Evolutionary conservation across 2,329 filamentous ascomycete species (phyloP), one percentile per base, ranked within the genome.

Genomic region (Ustulina deusta): DNA sequence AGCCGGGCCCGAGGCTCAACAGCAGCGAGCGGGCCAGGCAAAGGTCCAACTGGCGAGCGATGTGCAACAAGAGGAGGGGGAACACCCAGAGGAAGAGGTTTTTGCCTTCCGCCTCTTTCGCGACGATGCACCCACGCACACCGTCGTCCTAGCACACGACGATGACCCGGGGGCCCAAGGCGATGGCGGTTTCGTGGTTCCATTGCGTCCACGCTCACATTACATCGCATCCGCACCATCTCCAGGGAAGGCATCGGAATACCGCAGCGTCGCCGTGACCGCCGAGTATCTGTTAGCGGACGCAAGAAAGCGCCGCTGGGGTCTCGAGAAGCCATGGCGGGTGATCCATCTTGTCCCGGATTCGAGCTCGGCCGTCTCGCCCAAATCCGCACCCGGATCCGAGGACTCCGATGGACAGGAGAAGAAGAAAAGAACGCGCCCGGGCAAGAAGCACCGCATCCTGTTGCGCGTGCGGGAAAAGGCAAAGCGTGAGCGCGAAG

Each of bases 41-140:
- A 9, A 72, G 44, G 49, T 72, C 27, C 68, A 71, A 25, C 67
- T 71, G 40, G 66, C 69, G 17, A 65, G 22, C 2, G 70, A 73
- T 15, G 68, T 48, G 5, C 69, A 73, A 32, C 27, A 60, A 36
- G 61, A 61, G 34, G 61, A 61, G 15, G 36, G 32, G 10, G 48
- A 56, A 15, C 72, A 74, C 15, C 69, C 66, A 6, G 78, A 78
- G 20, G 81, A 83, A 55, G 80, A 83, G 55, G 82, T 83, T 60
- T 89, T 88, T 70, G 82, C 84, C 61, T 90, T 90, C 74, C 82
- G 86, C 9, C 82, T 90, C 32, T 90, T 90, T 74, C 83, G 83
- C 69, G 80, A 81, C 51, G 78, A 83, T 20, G 78, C 77, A 5
- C 78, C 81, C 2, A 77, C 80, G 1, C 81, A 82, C 59, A 89